Evolutionary conservation across 805 yeast species (phyloP), one percentile per base, ranked within the genome.

Genomic region (Suhomyces prunicola): DNA sequence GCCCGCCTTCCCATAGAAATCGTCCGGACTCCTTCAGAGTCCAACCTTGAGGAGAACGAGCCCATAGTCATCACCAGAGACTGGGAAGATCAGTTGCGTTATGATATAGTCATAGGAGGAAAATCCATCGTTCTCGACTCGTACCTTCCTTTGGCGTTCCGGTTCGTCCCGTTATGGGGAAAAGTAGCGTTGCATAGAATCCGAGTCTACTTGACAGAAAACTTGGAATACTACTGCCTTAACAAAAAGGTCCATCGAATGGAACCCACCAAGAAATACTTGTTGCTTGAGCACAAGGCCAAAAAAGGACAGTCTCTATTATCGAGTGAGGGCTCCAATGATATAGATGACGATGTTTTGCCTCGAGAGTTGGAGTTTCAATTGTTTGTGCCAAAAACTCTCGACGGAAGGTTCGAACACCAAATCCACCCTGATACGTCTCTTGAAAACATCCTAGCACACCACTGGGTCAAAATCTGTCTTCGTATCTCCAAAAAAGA

Each of bases 381-480:
- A 69, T 83, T 91, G n/a, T 87, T 79, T 57, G 86, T 94, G 22
- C 98, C 98, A 1, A 83, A 84, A 56, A 73, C 73, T 48, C 74
- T 90, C 53, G 80, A 80, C 50, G 81, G 80, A 23, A 79, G 80
- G 46, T 79, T 77, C 50, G 77, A 73, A 53, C 64, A 64, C 45
- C 53, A 58, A 27, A 69, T 87, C 27, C 97, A 90, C 62, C 97
- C 98, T 1, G 96, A 94, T 68, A 89, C 97, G 0, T 83, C 89
- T 2, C 86, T 80, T 60, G 82, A 80, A 23, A 85, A 84, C 60
- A 90, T 94, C 56, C 92, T 90, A 70, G 80, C 94, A 6, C 93
- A 89, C 62, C 99, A 94, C 71, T 94, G 99, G 97, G 85, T 94
- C 62, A 94, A 94, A 70, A 80, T 94, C 13, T 87, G 96, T 57